Conservation (phyloP, 1,284 basidiomycete species). For the Ustilago shanxiensis region DNA sequence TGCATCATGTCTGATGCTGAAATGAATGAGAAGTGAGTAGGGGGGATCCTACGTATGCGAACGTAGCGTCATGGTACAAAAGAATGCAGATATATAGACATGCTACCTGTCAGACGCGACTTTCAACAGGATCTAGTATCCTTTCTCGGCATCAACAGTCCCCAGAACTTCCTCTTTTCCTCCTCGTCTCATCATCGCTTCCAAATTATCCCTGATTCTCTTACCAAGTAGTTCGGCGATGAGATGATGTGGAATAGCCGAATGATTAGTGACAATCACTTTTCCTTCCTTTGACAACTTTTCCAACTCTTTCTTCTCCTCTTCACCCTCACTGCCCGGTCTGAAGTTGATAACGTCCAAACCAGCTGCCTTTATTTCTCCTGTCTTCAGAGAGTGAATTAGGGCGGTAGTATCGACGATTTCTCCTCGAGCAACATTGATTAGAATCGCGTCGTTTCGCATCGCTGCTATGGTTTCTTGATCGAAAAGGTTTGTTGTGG, state of each 20-base stretch:
- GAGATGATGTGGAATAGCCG: conserved; percentile 21
- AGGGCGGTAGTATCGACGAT: conserved; percentile 85
- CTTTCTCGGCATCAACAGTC: conserved; percentile 22
- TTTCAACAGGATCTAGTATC: no score
- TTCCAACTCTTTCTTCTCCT: background rate
- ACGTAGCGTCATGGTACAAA: no score
- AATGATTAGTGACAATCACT: conserved; percentile 38
- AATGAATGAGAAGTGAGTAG: no score
- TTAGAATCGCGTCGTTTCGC: conserved; percentile 8
- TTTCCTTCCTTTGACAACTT: conserved; percentile 4
- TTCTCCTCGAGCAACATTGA: conserved; percentile 72
- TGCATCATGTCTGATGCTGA: no score
- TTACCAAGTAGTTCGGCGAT: conserved; percentile 12
- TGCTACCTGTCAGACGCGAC: no score
- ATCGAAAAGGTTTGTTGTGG: conserved; percentile 31
- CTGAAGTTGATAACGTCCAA: conserved; percentile 94
- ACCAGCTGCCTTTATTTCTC: conserved; percentile 87
- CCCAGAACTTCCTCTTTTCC: conserved; percentile 7
- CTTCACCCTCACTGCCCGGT: conserved; percentile 71
- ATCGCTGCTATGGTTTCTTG: conserved; percentile 2
- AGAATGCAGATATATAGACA: no score
- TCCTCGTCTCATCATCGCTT: background rate
- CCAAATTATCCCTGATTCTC: conserved; percentile 20
- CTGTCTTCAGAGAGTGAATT: conserved; percentile 79
- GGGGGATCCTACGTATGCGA: no score